Evolutionary conservation across 2,329 filamentous ascomycete species (phyloP).

Genomic region (Blumeria hordei): DNA sequence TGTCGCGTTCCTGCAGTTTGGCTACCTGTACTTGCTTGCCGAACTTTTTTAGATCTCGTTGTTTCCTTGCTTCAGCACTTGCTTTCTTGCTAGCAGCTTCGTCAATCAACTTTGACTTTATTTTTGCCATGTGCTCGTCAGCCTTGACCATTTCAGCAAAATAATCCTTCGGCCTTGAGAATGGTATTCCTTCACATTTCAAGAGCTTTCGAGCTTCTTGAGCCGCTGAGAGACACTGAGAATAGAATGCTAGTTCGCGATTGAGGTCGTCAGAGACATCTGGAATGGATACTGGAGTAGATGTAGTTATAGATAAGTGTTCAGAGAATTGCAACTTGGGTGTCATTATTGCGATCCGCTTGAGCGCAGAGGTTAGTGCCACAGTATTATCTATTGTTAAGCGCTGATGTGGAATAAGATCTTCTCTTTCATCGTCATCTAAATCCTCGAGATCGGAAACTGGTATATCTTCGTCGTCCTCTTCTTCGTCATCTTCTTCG

Average conservation of each 20-base stretch:
- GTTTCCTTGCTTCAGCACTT: conserved; percentile 67
- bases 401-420: conserved; percentile 71
- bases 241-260: conserved; percentile 83
- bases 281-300: conserved; percentile 43
- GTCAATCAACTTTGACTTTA: conserved; percentile 80
- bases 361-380: conserved; percentile 57
- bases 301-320: conserved; percentile 53
- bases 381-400: conserved; percentile 94
- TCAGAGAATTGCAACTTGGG: conserved; percentile 52
- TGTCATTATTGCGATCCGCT: conserved; percentile 51
- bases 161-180: conserved; percentile 78
- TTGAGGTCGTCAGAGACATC: conserved; percentile 81
- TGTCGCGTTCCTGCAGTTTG: conserved; percentile 81
- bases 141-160: conserved; percentile 99
- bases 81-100: conserved; percentile 86
- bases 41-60: conserved; percentile 94
- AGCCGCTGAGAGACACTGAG: conserved; percentile 62
- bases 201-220: conserved; percentile 48
- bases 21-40: conserved; percentile 95
- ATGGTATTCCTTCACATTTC: conserved; percentile 60
- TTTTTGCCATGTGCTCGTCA: conserved; percentile 93
- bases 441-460: conserved; percentile 66
- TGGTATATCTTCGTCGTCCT: conserved; percentile 69
- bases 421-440: conserved; percentile 58
- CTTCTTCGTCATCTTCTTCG: conserved; percentile 29